These are phyloP conservation scores for Quercus bicolor DNA, from an alignment of 306 rosid genomes.

Conservation along the genomic window DNA sequence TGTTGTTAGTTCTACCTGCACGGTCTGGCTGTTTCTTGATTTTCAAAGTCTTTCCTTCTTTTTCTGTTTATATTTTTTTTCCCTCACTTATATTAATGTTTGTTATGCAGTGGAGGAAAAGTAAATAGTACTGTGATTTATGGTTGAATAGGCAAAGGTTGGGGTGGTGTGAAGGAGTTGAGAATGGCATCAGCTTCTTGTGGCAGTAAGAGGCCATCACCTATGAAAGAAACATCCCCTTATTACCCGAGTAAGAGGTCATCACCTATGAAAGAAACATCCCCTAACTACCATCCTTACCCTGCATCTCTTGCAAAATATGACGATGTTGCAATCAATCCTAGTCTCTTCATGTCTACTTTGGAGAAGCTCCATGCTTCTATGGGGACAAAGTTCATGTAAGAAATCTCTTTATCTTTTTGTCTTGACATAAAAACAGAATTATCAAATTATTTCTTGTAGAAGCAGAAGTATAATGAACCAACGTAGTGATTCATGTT, in stretches of 20 bases:
- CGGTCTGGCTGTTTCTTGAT: neutral
- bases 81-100: neutral
- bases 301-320: conserved; percentile 58
- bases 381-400: conserved; percentile 90
- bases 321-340: conserved; percentile 52
- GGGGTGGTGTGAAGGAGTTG: conserved; percentile 11
- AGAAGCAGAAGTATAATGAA: neutral
- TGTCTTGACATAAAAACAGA: neutral
- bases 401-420: conserved; percentile 18
- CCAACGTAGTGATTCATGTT: neutral
- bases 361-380: conserved; percentile 71
- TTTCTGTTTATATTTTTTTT: neutral
- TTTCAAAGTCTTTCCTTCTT: neutral
- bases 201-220: conserved; percentile 38
- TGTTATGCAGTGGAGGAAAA: conserved; percentile 21
- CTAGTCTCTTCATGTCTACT: conserved; percentile 52
- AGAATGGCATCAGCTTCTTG: conserved; percentile 70
- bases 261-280: conserved; percentile 38
- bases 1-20: conserved; percentile 7
- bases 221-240: conserved; percentile 38
- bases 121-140: conserved; percentile 20
- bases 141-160: conserved; percentile 29
- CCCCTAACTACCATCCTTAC: conserved; percentile 32
- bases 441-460: neutral
- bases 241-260: conserved; percentile 32